These are phyloP conservation scores for Gautieria morchelliformis DNA, from an alignment of 768 basidiomycete genomes.

Conservation along the genomic window DNA sequence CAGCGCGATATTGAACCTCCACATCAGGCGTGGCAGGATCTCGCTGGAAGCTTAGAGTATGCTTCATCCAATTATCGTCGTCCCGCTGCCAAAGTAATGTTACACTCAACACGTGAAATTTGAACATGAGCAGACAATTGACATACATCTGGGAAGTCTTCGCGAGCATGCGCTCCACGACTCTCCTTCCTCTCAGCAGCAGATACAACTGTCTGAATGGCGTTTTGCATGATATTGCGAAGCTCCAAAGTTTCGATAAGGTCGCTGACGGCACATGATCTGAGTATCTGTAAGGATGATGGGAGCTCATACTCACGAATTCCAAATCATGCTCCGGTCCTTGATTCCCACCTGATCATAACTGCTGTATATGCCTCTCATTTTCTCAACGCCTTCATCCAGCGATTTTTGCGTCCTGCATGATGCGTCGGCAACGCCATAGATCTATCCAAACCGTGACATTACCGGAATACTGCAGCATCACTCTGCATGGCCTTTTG, in stretches of 20 bases:
- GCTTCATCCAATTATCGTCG: conserved; percentile 32
- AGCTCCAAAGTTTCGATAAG: conserved; percentile 96
- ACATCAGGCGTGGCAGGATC: conserved; percentile 72
- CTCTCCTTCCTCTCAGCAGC: conserved; percentile 94
- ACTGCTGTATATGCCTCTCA: conserved; percentile 78
- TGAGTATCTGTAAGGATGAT: background rate
- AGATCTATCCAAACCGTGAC: background rate
- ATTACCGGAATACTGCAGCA: conserved; percentile 89
- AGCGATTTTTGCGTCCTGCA: conserved; percentile 75
- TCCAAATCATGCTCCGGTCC: conserved; percentile 99
- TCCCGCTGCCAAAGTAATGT: conserved; percentile 52
- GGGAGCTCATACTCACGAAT: conserved; percentile 59
- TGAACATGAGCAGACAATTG: background rate
- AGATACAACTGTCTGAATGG: conserved; percentile 89
- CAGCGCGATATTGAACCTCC: conserved; percentile 79
- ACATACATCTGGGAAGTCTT: conserved; percentile 86
- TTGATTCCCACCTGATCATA: conserved; percentile 91
- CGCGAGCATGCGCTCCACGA: conserved; percentile 96
- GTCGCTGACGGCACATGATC: conserved; percentile 44
- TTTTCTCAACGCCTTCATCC: conserved; percentile 87
- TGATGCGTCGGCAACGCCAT: conserved; percentile 3
- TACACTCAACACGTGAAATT: background rate
- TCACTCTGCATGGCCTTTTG: conserved; percentile 99
- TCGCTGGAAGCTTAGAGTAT: conserved; percentile 87
- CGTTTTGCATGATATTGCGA: conserved; percentile 90